These are phyloP conservation scores for Discostella pseudostelligera DNA, from an alignment of 108 stramenopile species.

Conservation along the genomic window DNA sequence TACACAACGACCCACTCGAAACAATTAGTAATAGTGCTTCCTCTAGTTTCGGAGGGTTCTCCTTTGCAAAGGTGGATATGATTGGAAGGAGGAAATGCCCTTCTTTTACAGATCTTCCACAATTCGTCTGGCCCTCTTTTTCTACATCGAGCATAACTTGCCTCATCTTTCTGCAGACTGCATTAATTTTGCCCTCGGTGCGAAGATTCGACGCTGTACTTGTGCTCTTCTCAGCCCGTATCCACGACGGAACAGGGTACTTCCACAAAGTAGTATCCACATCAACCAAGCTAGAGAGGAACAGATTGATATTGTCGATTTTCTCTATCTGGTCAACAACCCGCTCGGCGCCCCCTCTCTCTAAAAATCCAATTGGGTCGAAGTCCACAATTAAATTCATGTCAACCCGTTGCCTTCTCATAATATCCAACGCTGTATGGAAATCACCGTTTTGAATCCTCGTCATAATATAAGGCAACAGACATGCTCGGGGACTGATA, in stretches of 20 bases:
- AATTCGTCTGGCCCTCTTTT: slow-evolving; percentile 32
- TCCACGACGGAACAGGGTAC: slow-evolving; percentile 77
- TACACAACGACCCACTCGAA: slow-evolving; percentile 7
- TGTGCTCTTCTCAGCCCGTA: slow-evolving; percentile 5
- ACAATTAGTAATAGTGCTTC: slow-evolving; percentile 80
- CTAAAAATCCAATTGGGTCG: slow-evolving; percentile 62
- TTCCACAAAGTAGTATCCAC: slow-evolving; percentile 62
- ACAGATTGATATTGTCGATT: slow-evolving; percentile 84
- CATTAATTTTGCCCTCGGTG: slow-evolving; percentile 81
- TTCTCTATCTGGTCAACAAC: slow-evolving; percentile 59
- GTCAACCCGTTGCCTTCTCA: slow-evolving; percentile 85
- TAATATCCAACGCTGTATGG: slow-evolving; percentile 65
- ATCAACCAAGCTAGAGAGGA: slow-evolving; percentile 73
- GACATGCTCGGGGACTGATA: slow-evolving; percentile 76
- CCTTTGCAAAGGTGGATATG: slow-evolving; percentile 87
- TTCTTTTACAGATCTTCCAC: slow-evolving; percentile 40
- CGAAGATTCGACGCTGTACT: slow-evolving; percentile 2
- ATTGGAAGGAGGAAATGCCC: slow-evolving; percentile 82
- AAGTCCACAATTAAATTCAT: slow-evolving; percentile 83
- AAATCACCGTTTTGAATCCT: slow-evolving; percentile 54
- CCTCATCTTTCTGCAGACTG: slow-evolving; percentile 65
- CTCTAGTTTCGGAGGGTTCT: slow-evolving; percentile 75
- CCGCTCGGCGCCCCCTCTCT: slow-evolving; percentile 49
- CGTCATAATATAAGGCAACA: slow-evolving; percentile 71
- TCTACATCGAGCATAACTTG: slow-evolving; percentile 67